These are phyloP conservation scores for Aspergillus novofumigatus DNA, from an alignment of 2,329 filamentous ascomycete species.

Conservation along the genomic window DNA sequence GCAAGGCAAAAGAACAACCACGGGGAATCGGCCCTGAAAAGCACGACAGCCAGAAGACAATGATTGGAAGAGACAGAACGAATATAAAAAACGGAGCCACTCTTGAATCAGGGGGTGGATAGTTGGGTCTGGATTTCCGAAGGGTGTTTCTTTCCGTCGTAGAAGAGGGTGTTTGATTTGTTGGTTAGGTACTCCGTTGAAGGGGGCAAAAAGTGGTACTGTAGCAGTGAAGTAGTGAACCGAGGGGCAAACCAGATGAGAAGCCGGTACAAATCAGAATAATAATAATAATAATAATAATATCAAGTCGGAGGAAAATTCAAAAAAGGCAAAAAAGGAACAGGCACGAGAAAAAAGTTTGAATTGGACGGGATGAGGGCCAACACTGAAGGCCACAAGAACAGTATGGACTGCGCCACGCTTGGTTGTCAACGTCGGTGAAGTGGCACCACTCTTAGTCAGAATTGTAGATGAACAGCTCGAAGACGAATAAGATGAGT, in stretches of 20 bases:
- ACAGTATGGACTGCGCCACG: background rate
- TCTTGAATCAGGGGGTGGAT: background rate
- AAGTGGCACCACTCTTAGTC: background rate
- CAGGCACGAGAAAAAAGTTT: background rate
- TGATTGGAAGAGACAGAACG: background rate
- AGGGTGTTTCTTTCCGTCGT: background rate
- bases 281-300: background rate
- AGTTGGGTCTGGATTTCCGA: background rate
- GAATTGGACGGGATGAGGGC: background rate
- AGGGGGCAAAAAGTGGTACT: background rate
- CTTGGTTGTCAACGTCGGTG: background rate
- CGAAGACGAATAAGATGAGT: background rate
- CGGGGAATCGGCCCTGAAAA: background rate
- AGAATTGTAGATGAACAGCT: background rate
- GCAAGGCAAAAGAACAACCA: background rate
- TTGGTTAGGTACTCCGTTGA: background rate
- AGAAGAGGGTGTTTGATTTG: background rate
- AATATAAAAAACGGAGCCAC: background rate
- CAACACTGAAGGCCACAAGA: background rate
- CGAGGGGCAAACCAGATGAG: too few species aligned
- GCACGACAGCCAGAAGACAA: background rate
- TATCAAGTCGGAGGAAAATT: background rate
- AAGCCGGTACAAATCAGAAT: too few species aligned
- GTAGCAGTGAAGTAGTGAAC: background rate
- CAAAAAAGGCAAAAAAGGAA: background rate